A percentile compares a stretch with the other conserved stretches of the same genome.
phyloP scores from a whole-genome alignment of 2,329 filamentous ascomycete species.

The Endocalyx cinctus region DNA sequence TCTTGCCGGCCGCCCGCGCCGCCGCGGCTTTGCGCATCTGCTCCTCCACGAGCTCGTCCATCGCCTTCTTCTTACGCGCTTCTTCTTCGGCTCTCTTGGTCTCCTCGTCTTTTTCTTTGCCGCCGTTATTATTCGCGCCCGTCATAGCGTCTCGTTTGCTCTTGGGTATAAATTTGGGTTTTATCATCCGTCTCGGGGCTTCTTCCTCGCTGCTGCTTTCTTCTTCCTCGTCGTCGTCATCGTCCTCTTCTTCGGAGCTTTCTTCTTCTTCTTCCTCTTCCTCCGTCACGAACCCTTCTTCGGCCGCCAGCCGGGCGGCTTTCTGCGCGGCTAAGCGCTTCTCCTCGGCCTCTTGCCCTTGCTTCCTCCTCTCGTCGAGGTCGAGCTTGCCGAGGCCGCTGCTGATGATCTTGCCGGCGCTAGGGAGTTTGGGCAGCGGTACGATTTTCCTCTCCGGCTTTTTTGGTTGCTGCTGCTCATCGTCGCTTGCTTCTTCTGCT shows the following conservation, averaged over 20 bases:
- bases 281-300: constrained; percentile 60
- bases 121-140: too few relatives aligned
- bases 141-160: too few relatives aligned
- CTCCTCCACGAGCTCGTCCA: constrained; percentile 79
- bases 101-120: constrained; percentile 16
- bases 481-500: constrained; percentile 37
- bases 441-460: constrained; percentile 33
- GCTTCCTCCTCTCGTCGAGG: constrained; percentile 41
- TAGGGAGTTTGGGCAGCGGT: constrained; percentile 54
- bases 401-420: constrained; percentile 53
- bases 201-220: constrained; percentile 53
- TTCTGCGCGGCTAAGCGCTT: constrained; percentile 43
- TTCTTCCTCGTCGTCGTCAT: constrained; percentile 32
- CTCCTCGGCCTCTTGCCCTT: constrained; percentile 42
- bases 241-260: constrained; percentile 32
- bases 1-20: constrained; percentile 69
- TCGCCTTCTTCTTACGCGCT: constrained; percentile 62
- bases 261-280: constrained; percentile 37
- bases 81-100: constrained; percentile 28
- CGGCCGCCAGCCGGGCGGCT: constrained; percentile 47
- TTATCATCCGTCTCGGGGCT: constrained; percentile 54
- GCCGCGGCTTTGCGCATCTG: constrained; percentile 80
- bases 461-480: constrained; percentile 20
- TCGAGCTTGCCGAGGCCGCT: constrained; percentile 49
- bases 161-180: constrained; percentile 61